Evolutionary conservation across 768 basidiomycete species (phyloP), one percentile per base, ranked within the genome.

Genomic region (Lactifluus rugatus): DNA sequence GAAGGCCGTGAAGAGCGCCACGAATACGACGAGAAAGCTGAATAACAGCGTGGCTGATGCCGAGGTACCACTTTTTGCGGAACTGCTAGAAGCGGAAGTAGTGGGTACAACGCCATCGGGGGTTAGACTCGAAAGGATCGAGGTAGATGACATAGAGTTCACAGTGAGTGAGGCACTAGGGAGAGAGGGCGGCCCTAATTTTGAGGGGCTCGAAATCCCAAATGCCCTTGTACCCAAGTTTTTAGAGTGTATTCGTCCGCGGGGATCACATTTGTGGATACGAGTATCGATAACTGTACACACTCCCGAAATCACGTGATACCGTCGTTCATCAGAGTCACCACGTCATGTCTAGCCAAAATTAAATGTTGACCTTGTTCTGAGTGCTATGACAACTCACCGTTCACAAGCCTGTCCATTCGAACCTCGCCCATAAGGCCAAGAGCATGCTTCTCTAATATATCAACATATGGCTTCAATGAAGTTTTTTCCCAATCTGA

Each of bases 401-500:
- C 76, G 69, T 70, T 67, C 46, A 73, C 76, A 39, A 77, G 74
- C 66, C 79, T 83, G 44, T 71, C 72, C 57, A 66, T 73, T 62
- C 82, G 70, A 47, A 76, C 75, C 60, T 81, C 78, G n/a, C 79
- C 76, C 81, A 85, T 81, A 28, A 87, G 68, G 31, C 68, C 66
- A 36, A 69, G 57, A 14, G 76, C 79, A 68, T 98, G 91, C 66
- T 78, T 78, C 59, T 98, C 89, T 62, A 98, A 71, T 75, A 96
- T 81, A 46, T 94, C 87, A 42, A 99, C 83, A 65, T 94, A 98
- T 21, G 87, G 87, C 67, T 82, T 88, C 58, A 99, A 71, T 5
- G 89, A 89, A 16, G 96, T 98, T 56, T 81, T 79, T 63, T 87
- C 82, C 88, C 92, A 96, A 65, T 88, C 88, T 82, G 64, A 53